Conservation (phyloP, 2,329 filamentous ascomycete species). For the Trichoderma koningii region DNA sequence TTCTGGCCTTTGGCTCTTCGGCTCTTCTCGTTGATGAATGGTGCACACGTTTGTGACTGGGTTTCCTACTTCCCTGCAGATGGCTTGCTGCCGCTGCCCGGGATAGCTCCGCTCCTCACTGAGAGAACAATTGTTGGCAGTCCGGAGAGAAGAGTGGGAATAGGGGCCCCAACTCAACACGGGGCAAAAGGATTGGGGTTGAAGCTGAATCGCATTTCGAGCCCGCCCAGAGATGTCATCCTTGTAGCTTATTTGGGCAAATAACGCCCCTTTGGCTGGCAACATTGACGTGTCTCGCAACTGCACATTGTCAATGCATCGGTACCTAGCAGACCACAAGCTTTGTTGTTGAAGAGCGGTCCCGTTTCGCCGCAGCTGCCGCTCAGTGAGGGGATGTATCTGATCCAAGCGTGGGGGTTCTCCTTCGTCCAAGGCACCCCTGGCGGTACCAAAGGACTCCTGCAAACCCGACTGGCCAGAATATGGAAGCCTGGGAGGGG, state of each 20-base stretch:
- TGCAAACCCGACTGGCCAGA: conserved; percentile 28
- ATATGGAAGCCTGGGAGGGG: conserved; percentile 11
- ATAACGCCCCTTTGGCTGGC: conserved; percentile 1
- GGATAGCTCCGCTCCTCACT: conserved; percentile 6
- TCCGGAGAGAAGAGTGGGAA: background rate
- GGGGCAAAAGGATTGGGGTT: background rate
- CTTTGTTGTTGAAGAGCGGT: background rate
- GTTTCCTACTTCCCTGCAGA: background rate
- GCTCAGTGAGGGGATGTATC: conserved; percentile 18
- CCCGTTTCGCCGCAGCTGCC: conserved; percentile 16
- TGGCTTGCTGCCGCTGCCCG: background rate
- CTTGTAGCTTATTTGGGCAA: background rate
- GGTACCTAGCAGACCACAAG: conserved; percentile 15
- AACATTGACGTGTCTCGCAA: conserved; percentile 25
- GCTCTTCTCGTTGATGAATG: background rate
- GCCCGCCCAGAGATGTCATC: background rate
- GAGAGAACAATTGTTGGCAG: background rate
- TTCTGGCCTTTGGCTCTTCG: background rate
- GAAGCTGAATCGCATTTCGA: background rate
- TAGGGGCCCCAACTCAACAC: background rate
- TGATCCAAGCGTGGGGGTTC: conserved; percentile 26
- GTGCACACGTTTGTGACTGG: background rate
- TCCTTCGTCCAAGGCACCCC: conserved; percentile 15
- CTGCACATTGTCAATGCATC: conserved; percentile 22
- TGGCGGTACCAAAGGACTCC: conserved; percentile 21